Conservation (phyloP, 306 rosid genomes). For the Corylus avellana region DNA sequence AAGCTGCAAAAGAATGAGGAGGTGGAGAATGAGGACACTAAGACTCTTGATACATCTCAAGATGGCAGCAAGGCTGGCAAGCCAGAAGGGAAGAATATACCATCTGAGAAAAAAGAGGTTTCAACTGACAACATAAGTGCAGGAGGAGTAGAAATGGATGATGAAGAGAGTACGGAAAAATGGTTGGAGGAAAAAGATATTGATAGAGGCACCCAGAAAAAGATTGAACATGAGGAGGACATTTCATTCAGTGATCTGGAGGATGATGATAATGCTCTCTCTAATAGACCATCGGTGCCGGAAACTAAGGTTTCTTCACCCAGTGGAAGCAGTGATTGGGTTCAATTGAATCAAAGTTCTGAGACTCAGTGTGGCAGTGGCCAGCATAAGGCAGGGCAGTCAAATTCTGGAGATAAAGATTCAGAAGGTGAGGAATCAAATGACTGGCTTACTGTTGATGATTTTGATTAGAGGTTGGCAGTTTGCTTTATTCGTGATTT, state of each 20-base stretch:
- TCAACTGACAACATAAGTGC: constrained; percentile 38
- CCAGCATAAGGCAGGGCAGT: constrained; percentile 30
- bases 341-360: constrained; percentile 57
- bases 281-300: constrained; percentile 44
- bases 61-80: constrained; percentile 34
- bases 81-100: constrained; percentile 28
- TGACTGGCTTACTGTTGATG: constrained; percentile 86
- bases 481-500: constrained; percentile 24
- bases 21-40: constrained; percentile 35
- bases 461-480: constrained; percentile 42
- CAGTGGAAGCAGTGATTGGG: constrained; percentile 73
- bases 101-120: constrained; percentile 28
- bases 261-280: constrained; percentile 51
- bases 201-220: constrained; percentile 43
- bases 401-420: constrained; percentile 50
- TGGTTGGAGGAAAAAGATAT: constrained; percentile 47
- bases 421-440: constrained; percentile 78
- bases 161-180: constrained; percentile 41
- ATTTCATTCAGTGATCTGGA: constrained; percentile 87
- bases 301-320: constrained; percentile 53
- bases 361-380: constrained; percentile 26
- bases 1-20: constrained; percentile 47
- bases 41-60: constrained; percentile 28
- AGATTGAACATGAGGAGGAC: constrained; percentile 56
- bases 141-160: constrained; percentile 43